Conservation (phyloP, 1,139 yeast genomes). For the Protomyces gravidus region DNA sequence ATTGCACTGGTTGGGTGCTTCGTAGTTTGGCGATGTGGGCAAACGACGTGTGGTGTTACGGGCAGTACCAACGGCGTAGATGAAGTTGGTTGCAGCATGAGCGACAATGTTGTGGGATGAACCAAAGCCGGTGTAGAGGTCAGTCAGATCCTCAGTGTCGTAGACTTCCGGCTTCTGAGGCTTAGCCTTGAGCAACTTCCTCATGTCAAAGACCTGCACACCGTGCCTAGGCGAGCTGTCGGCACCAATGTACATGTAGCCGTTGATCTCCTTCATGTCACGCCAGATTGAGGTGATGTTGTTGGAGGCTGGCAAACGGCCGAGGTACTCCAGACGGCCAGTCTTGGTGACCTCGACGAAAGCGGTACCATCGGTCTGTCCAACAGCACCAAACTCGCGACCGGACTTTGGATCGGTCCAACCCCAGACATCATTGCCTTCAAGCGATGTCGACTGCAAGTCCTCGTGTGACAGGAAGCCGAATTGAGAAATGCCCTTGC, state of each 20-base stretch:
- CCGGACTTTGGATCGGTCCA: slow-evolving; percentile 1
- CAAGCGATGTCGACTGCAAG: neutral
- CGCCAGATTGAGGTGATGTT: slow-evolving; percentile 1
- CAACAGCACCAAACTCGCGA: neutral
- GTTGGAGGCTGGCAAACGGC: neutral
- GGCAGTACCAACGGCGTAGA: slow-evolving; percentile 2
- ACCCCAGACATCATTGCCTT: neutral
- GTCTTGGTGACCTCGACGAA: neutral
- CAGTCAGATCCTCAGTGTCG: neutral
- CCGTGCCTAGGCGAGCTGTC: neutral
- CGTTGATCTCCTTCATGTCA: neutral
- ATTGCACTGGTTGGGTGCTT: slow-evolving; percentile 1
- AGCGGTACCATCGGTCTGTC: neutral
- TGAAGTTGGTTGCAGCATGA: neutral
- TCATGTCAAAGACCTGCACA: neutral
- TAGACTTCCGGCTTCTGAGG: neutral
- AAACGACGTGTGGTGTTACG: neutral
- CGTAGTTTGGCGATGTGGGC: neutral
- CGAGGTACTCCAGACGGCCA: neutral
- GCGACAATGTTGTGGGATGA: neutral
- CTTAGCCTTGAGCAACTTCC: neutral
- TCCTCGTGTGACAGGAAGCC: neutral
- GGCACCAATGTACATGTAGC: slow-evolving; percentile 1
- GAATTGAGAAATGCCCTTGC: neutral
- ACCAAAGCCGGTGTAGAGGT: slow-evolving; percentile 1